phyloP scores from a whole-genome alignment of 306 rosid species.

The Carpinus viminea region DNA sequence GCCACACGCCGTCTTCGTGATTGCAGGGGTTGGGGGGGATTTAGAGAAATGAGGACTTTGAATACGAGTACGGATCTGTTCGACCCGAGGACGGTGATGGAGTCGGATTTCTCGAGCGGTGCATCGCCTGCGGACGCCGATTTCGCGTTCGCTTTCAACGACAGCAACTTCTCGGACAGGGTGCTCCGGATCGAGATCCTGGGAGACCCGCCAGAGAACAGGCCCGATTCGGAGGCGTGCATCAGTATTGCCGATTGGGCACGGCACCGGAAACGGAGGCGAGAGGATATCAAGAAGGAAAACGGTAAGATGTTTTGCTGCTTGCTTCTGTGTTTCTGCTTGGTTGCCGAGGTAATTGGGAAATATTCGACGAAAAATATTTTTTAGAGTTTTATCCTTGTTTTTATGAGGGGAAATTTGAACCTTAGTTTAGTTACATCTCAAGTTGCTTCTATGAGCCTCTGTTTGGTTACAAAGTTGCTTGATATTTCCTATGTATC shows the following conservation, averaged over 20 bases:
- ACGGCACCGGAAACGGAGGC: slow-evolving; percentile 82
- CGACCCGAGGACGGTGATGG: slow-evolving; percentile 73
- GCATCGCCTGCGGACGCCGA: slow-evolving; percentile 63
- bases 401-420: not conserved
- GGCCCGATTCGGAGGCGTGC: slow-evolving; percentile 56
- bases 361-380: not conserved
- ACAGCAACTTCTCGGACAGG: slow-evolving; percentile 93
- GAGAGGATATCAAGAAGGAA: slow-evolving; percentile 82
- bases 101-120: slow-evolving; percentile 53
- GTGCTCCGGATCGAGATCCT: slow-evolving; percentile 84
- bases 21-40: not conserved
- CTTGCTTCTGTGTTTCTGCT: not conserved
- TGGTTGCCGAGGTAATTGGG: not conserved
- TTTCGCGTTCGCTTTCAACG: slow-evolving; percentile 95
- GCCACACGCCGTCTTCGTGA: slow-evolving; percentile 1
- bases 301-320: slow-evolving; percentile 35
- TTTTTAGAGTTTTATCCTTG: not conserved
- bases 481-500: not conserved
- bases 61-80: slow-evolving; percentile 69
- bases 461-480: not conserved
- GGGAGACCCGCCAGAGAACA: slow-evolving; percentile 49
- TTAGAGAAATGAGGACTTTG: slow-evolving; percentile 23
- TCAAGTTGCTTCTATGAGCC: not conserved
- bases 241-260: slow-evolving; percentile 91
- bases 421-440: not conserved